These are phyloP conservation scores for Rhodotorula sp. DNA, from an alignment of 1,284 basidiomycete species.

Conservation along the genomic window DNA sequence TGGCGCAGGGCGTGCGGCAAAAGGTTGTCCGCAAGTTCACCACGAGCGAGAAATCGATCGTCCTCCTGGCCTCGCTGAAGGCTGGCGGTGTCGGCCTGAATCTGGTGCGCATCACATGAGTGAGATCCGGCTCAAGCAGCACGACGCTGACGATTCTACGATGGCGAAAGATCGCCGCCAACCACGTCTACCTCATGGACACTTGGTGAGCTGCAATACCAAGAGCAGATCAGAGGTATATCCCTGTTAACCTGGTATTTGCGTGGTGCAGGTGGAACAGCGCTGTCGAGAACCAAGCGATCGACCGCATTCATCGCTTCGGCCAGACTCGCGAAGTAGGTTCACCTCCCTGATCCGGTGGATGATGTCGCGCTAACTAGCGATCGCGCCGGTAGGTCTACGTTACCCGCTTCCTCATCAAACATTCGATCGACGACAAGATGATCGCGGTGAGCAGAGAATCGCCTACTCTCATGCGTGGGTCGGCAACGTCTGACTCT, in stretches of 20 bases:
- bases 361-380: not conserved
- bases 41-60: conserved; percentile 74
- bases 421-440: conserved; percentile 43
- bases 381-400: conserved; percentile 19
- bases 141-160: not conserved
- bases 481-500: not conserved
- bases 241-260: not conserved
- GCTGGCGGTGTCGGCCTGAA: conserved; percentile 81
- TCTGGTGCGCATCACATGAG: conserved; percentile 15
- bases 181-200: conserved; percentile 41
- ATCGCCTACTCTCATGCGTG: not conserved
- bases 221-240: not conserved
- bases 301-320: conserved; percentile 45
- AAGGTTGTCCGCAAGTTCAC: conserved; percentile 71
- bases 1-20: conserved; percentile 79
- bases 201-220: conserved; percentile 33
- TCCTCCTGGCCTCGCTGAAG: conserved; percentile 79
- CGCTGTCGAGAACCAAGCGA: conserved; percentile 43
- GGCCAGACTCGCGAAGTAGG: conserved; percentile 40
- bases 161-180: conserved; percentile 20
- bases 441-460: conserved; percentile 27
- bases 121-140: no score
- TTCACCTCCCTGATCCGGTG: not conserved
- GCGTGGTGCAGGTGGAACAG: not conserved
- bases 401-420: conserved; percentile 43